Conservation (phyloP, 345 rosid species). For the Punica granatum region DNA sequence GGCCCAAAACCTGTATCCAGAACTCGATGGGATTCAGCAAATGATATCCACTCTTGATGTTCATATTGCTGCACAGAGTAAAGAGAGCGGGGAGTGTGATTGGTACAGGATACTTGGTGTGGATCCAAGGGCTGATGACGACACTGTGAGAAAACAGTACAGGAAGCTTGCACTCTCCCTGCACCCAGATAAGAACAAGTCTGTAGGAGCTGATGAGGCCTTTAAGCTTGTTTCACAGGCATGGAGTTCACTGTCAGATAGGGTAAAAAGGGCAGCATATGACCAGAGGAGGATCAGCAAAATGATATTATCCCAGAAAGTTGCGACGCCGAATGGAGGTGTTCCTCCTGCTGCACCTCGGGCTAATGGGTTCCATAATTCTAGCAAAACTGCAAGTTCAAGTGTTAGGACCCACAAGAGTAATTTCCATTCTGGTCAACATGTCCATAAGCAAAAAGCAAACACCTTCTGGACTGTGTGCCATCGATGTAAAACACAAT, state of each 20-base stretch:
- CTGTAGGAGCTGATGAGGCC: conserved; percentile 33
- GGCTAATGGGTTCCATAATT: conserved; percentile 9
- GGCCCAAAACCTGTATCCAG: conserved; percentile 31
- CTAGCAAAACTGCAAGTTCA: neutral
- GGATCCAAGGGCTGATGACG: conserved; percentile 26
- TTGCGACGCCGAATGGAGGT: neutral
- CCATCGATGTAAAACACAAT: conserved; percentile 10
- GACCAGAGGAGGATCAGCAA: conserved; percentile 5
- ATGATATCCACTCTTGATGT: conserved; percentile 27
- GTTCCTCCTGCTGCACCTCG: conserved; percentile 2
- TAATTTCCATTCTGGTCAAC: neutral
- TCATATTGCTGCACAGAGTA: conserved; percentile 18
- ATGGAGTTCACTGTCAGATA: conserved; percentile 34
- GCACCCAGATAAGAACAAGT: conserved; percentile 40
- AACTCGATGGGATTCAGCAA: conserved; percentile 25
- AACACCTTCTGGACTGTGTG: conserved; percentile 12
- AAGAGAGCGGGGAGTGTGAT: conserved; percentile 20
- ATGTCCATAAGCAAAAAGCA: conserved; percentile 4
- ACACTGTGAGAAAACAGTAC: conserved; percentile 21
- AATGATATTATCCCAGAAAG: conserved; percentile 2
- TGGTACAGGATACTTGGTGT: conserved; percentile 27
- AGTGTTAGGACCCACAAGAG: neutral
- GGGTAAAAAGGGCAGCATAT: conserved; percentile 19
- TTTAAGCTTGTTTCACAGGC: conserved; percentile 23
- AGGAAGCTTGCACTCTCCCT: conserved; percentile 26